Evolutionary conservation across 2,329 filamentous ascomycete genomes (phyloP).

Genomic region (Curvularia hawaiiensis): DNA sequence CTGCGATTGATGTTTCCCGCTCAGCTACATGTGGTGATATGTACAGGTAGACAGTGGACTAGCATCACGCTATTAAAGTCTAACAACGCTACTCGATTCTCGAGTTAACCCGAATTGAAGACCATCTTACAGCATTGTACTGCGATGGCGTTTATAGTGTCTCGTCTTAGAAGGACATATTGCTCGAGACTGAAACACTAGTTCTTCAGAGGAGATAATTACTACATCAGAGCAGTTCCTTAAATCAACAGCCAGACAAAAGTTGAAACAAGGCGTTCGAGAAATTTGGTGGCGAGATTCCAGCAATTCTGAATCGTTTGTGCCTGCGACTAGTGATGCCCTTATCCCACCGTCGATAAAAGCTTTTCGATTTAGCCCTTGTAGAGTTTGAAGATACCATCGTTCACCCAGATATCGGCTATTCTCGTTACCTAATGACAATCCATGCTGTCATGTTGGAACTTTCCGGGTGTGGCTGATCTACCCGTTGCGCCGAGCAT

Average conservation of each 20-base stretch:
- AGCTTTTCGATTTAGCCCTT: background rate
- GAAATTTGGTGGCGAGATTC: background rate
- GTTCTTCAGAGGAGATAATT: background rate
- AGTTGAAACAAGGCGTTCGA: background rate
- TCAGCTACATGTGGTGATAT: too few relatives aligned
- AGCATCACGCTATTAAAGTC: too few relatives aligned
- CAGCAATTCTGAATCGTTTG: background rate
- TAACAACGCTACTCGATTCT: background rate
- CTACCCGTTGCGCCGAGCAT: constrained; percentile 10
- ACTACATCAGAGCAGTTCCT: background rate
- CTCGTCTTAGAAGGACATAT: background rate
- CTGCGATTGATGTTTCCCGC: too few relatives aligned
- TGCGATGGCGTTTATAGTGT: background rate
- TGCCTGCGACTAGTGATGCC: background rate
- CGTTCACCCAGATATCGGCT: background rate
- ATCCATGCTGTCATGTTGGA: background rate
- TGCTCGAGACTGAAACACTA: background rate
- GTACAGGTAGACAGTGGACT: too few relatives aligned
- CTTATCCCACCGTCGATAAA: background rate
- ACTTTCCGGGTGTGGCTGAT: constrained; percentile 4
- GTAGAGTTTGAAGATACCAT: background rate
- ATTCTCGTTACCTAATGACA: background rate
- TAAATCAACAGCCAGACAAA: background rate
- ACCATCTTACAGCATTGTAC: background rate
- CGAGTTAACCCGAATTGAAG: too few relatives aligned